These are phyloP conservation scores for Penicillium parvum DNA, from an alignment of 495 filamentous ascomycete species.

Conservation along the genomic window DNA sequence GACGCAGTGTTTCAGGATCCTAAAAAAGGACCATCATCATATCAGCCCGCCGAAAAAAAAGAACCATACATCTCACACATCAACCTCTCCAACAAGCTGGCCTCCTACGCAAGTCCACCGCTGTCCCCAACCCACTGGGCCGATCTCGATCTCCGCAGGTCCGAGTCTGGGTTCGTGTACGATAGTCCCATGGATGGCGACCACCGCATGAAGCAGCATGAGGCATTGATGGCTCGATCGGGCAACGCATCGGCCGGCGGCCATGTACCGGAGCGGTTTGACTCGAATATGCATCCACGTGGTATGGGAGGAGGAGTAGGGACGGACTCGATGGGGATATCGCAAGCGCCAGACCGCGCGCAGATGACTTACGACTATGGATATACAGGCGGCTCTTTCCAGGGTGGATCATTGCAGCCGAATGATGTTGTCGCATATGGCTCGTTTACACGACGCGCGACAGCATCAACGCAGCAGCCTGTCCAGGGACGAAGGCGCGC, in stretches of 20 bases:
- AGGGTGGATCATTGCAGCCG: constrained; percentile 37
- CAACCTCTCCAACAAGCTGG: too few relatives aligned
- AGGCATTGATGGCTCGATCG: constrained; percentile 34
- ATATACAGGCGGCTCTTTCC: constrained; percentile 41
- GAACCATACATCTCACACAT: too few relatives aligned
- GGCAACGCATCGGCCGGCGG: constrained; percentile 19
- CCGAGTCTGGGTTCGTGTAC: constrained; percentile 38
- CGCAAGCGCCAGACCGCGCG: constrained; percentile 31
- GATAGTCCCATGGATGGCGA: constrained; percentile 65
- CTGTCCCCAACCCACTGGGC: constrained; percentile 57
- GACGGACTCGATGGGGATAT: constrained; percentile 29
- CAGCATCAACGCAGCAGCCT: neutral
- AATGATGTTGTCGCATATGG: constrained; percentile 41
- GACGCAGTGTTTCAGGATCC: too few relatives aligned
- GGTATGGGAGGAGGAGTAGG: too few relatives aligned
- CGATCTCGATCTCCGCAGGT: constrained; percentile 42
- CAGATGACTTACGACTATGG: constrained; percentile 40
- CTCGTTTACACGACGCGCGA: constrained; percentile 31
- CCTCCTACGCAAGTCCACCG: constrained; percentile 53
- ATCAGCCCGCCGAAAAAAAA: too few relatives aligned
- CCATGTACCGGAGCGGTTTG: constrained; percentile 32
- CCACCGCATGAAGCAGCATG: constrained; percentile 64
- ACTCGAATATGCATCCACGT: constrained; percentile 36
- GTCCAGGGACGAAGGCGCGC: neutral
- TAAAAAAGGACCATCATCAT: too few relatives aligned